These are phyloP conservation scores for Talaromyces sp. DNA, from an alignment of 2,329 filamentous ascomycete genomes.

Conservation along the genomic window DNA sequence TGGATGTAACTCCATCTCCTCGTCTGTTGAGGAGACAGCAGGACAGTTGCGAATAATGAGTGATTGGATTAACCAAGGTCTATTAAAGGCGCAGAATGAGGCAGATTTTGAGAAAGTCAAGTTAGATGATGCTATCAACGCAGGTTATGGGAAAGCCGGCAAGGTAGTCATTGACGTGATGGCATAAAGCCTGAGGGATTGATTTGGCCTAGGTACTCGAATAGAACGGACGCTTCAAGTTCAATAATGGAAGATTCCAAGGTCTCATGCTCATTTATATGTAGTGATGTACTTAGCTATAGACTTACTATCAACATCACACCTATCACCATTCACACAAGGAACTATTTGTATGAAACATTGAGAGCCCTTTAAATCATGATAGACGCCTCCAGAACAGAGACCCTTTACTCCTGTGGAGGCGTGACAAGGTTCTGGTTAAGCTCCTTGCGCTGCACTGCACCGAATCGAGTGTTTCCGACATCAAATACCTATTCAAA, in stretches of 20 bases:
- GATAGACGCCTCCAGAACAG: not conserved
- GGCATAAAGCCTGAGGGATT: too few species aligned
- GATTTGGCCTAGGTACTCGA: too few species aligned
- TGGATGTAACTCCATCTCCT: conserved; percentile 22
- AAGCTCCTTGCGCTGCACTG: conserved; percentile 57
- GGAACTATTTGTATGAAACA: too few species aligned
- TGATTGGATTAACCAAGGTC: conserved; percentile 16
- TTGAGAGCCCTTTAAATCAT: not conserved
- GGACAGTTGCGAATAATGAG: conserved; percentile 11
- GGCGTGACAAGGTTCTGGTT: conserved; percentile 25
- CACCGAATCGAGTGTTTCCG: conserved; percentile 62
- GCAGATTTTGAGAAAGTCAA: conserved; percentile 7
- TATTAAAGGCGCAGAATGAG: conserved; percentile 14
- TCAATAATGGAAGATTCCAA: too few species aligned
- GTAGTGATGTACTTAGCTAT: too few species aligned
- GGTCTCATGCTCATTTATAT: too few species aligned
- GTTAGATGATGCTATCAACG: conserved; percentile 12
- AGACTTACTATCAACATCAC: too few species aligned
- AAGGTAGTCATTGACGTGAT: conserved; percentile 18
- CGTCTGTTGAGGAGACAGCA: conserved; percentile 14
- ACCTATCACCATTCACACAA: too few species aligned
- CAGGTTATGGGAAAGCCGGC: conserved; percentile 7
- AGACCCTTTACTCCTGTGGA: not conserved
- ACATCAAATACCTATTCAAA: conserved; percentile 61
- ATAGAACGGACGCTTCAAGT: too few species aligned